A percentile compares a stretch with the other conserved stretches of the same genome.
Evolutionary conservation across 306 rosid species (phyloP).

Genomic region (Dalbergia oliveri): DNA sequence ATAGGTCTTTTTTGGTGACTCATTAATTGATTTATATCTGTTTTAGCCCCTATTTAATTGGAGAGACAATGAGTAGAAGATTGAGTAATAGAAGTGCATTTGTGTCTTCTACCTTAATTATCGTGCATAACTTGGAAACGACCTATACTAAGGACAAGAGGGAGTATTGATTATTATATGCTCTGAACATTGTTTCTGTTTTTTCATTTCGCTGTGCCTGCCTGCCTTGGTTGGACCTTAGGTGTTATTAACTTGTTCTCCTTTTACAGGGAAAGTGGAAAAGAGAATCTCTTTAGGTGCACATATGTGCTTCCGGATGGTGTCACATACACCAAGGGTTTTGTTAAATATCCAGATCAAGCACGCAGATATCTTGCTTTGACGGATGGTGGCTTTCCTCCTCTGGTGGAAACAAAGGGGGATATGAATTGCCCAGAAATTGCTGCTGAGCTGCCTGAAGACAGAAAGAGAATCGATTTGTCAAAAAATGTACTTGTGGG

Average conservation of each 20-base stretch:
- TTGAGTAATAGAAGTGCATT: too few species aligned
- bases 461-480: constrained; percentile 71
- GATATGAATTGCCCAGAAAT: constrained; percentile 46
- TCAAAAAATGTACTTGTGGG: constrained; percentile 68
- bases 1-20: too few species aligned
- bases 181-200: too few species aligned
- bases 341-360: constrained; percentile 76
- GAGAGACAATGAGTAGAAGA: too few species aligned
- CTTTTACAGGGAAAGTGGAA: constrained; percentile 67
- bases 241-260: background rate
- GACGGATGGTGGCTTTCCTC: constrained; percentile 49
- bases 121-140: too few species aligned
- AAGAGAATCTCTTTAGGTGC: constrained; percentile 73
- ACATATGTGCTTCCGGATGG: constrained; percentile 97
- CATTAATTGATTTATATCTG: too few species aligned
- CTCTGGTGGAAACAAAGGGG: constrained; percentile 40
- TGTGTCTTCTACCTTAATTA: too few species aligned
- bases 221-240: background rate
- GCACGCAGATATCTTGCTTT: constrained; percentile 64
- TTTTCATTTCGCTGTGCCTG: background rate
- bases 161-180: too few species aligned
- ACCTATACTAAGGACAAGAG: too few species aligned
- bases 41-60: too few species aligned
- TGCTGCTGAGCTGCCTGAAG: constrained; percentile 49
- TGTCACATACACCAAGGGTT: constrained; percentile 74